Conservation (phyloP, 1,284 basidiomycete genomes). For the Puccinia polysora region DNA sequence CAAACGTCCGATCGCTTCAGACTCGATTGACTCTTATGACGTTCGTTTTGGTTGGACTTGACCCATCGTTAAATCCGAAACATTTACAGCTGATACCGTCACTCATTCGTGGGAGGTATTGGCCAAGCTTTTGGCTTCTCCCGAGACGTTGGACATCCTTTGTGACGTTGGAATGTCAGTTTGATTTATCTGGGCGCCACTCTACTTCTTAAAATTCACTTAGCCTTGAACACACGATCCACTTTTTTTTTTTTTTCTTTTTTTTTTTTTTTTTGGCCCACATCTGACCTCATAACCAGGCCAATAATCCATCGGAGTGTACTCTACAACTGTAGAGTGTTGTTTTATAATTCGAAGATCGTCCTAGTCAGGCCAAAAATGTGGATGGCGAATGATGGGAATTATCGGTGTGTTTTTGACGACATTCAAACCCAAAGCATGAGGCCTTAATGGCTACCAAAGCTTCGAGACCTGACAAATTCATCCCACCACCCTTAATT, state of each 20-base stretch:
- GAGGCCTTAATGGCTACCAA: no score
- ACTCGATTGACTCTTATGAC: no score
- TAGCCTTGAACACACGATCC: background rate
- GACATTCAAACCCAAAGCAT: no score
- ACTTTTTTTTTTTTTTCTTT: background rate
- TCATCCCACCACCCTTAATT: background rate
- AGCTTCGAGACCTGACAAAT: background rate
- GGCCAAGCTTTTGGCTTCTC: slow-evolving; percentile 73
- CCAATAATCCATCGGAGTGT: slow-evolving; percentile 37
- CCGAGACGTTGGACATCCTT: slow-evolving; percentile 70
- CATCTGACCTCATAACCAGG: background rate
- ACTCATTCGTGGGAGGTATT: slow-evolving; percentile 96
- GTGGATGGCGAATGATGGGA: slow-evolving; percentile 44
- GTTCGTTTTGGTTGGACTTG: background rate
- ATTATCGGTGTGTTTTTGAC: slow-evolving; percentile 25
- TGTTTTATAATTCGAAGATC: slow-evolving; percentile 43
- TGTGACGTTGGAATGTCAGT: slow-evolving; percentile 86
- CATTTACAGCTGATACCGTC: slow-evolving; percentile 65
- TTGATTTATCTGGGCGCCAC: slow-evolving; percentile 50
- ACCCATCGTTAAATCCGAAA: background rate
- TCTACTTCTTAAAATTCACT: background rate
- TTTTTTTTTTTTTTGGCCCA: background rate
- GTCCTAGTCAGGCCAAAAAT: slow-evolving; percentile 36
- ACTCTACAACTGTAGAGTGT: slow-evolving; percentile 35
- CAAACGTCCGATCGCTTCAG: background rate